Evolutionary conservation across 2,329 filamentous ascomycete genomes (phyloP).

Genomic region (Fusarium haematococcum): DNA sequence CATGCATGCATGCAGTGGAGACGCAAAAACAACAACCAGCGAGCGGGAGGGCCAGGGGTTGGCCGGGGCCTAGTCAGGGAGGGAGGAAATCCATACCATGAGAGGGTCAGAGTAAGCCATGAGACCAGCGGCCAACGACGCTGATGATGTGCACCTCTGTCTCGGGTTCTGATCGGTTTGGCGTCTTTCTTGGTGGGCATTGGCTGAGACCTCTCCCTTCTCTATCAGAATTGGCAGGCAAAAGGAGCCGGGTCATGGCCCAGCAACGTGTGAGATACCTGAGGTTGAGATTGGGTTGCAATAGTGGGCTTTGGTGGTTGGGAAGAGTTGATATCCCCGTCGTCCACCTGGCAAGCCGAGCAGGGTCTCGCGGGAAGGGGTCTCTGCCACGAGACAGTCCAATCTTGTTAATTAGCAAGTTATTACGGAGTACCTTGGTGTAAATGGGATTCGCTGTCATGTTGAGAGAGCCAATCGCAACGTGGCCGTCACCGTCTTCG

Average conservation of each 20-base stretch:
- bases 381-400: slow-evolving; percentile 1
- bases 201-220: slow-evolving; percentile 13
- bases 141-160: slow-evolving; percentile 14
- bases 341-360: not conserved
- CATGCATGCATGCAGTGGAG: slow-evolving; percentile 13
- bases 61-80: not conserved
- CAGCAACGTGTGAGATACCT: not conserved
- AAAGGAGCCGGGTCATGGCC: not conserved
- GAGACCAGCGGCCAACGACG: not conserved
- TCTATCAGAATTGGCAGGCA: not conserved
- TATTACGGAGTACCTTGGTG: not conserved
- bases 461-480: slow-evolving; percentile 7
- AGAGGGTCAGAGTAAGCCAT: not conserved
- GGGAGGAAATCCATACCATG: slow-evolving; percentile 6
- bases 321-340: slow-evolving; percentile 24
- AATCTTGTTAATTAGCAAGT: not conserved
- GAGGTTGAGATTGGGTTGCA: slow-evolving; percentile 32
- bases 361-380: slow-evolving; percentile 11
- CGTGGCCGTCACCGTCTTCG: slow-evolving; percentile 4
- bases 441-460: not conserved
- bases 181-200: not conserved
- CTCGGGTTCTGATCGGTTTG: slow-evolving; percentile 5
- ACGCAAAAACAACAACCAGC: not conserved
- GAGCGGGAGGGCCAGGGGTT: slow-evolving; percentile 2
- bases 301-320: slow-evolving; percentile 16